Evolutionary conservation across 2,329 filamentous ascomycete species (phyloP), one percentile per base, ranked within the genome.

Genomic region (Mollisiaceae sp.): DNA sequence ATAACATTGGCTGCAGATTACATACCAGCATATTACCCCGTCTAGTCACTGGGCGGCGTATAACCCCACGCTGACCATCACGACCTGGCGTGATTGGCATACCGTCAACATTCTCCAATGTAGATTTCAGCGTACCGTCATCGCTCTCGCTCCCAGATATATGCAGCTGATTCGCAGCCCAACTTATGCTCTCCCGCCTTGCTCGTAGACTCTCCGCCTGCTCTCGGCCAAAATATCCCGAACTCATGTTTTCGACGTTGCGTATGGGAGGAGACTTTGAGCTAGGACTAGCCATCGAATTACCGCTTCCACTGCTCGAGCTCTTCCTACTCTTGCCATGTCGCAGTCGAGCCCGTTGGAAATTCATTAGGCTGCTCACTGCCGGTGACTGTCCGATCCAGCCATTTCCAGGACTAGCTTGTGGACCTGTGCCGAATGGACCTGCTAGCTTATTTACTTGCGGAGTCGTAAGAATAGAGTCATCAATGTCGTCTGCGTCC

Each of bases 101-200:
- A 32, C 78, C 79, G 56, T 82, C 82, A 8, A 65, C 67, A 59
- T 71, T 76, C 50, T 77, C 76, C 56, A 76, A 62, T 14, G 74
- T 76, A 20, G 82, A 80, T 8, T 82, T 83, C 66, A 81, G 82
- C 5, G 78, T 81, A 70, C 86, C 88, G 69, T 94, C 91, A 15
- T 92, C 90, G 74, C 90, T 92, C 73, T 97, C 94, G 71, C 90
- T 93, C 4, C 92, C 86, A 61, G 87, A 89, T 43, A 97, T 90
- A 69, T 95, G 90, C 22, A 97, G 80, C 72, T 97, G 93, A 71
- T 95, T 94, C 18, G 94, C 94, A 43, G 94, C 93, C 81, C 95
- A 89, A 70, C 92, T 96, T 66, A 98, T 89, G 77, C 93, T 97
- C 78, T 97, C 94, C 52, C 94, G 85, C 54, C 94, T 85, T 9